A percentile compares a stretch with the other conserved stretches of the same genome.
phyloP scores from a whole-genome alignment of 352 stramenopile genomes.

The Phytopythium cucurbitacearum region DNA sequence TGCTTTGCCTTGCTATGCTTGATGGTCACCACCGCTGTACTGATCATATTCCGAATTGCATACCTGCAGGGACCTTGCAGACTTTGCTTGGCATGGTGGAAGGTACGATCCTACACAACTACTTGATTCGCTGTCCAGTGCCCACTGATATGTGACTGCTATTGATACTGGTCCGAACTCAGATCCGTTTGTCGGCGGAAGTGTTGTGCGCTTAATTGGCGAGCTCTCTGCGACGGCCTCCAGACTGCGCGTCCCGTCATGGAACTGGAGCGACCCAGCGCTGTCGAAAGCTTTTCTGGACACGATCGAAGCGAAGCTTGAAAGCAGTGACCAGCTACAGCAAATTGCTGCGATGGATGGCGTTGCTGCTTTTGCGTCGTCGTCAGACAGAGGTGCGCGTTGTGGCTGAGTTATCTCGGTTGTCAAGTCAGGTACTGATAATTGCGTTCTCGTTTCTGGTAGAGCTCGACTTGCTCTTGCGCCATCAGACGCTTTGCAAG shows the following conservation, averaged over 20 bases:
- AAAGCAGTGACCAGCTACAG: conserved; percentile 56
- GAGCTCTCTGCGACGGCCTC: conserved; percentile 70
- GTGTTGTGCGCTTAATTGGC: conserved; percentile 68
- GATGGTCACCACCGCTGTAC: neutral
- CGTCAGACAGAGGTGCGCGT: conserved; percentile 68
- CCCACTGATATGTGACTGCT: too few relatives aligned
- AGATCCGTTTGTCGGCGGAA: conserved; percentile 80
- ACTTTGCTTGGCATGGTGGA: conserved; percentile 58
- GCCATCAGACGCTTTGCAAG: conserved; percentile 62
- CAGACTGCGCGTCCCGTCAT: conserved; percentile 59
- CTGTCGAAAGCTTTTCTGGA: conserved; percentile 77
- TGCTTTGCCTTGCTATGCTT: neutral
- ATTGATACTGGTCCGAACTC: conserved; percentile 6
- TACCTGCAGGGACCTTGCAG: conserved; percentile 50
- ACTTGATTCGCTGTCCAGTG: neutral
- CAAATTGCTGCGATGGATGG: conserved; percentile 85
- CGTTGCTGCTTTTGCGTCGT: conserved; percentile 70
- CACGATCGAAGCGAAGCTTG: conserved; percentile 65
- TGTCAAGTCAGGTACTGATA: too few relatives aligned
- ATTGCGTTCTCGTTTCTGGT: neutral
- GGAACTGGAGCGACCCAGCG: conserved; percentile 71
- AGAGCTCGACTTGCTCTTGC: conserved; percentile 73
- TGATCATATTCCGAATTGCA: conserved; percentile 4
- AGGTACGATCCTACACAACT: conserved; percentile 22
- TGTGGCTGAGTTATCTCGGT: too few relatives aligned